phyloP scores from a whole-genome alignment of 108 stramenopile genomes.

The Fragilaria crotonensis region DNA sequence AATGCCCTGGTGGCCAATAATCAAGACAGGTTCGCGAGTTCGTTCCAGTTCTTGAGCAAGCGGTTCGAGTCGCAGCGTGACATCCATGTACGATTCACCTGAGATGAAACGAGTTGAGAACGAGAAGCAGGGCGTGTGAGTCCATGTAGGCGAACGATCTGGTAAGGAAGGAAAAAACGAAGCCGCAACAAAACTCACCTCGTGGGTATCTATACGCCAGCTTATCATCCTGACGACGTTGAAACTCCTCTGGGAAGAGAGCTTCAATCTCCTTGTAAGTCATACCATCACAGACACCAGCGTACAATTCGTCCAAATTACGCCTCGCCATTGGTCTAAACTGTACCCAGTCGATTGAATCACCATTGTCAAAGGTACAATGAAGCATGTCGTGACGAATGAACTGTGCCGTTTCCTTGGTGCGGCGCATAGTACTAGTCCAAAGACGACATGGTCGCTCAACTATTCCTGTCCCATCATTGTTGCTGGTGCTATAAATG shows the following conservation, averaged over 20 bases:
- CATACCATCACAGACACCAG: slow-evolving; percentile 92
- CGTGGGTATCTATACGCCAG: slow-evolving; percentile 86
- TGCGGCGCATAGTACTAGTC: slow-evolving; percentile 94
- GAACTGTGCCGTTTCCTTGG: slow-evolving; percentile 92
- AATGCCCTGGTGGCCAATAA: slow-evolving; percentile 96
- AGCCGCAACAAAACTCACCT: slow-evolving; percentile 25
- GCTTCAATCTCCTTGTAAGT: slow-evolving; percentile 95
- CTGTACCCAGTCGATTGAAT: slow-evolving; percentile 78
- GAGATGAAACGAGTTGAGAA: background rate
- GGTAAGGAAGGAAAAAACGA: background rate
- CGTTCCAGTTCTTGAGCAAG: slow-evolving; percentile 98
- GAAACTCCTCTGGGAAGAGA: slow-evolving; percentile 92
- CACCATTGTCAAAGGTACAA: slow-evolving; percentile 72
- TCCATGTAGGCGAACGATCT: too few relatives aligned
- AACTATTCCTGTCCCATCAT: slow-evolving; percentile 27
- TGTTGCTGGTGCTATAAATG: background rate
- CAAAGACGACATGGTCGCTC: slow-evolving; percentile 84
- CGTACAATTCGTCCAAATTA: slow-evolving; percentile 93
- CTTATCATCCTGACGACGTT: slow-evolving; percentile 87
- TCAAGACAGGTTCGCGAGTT: slow-evolving; percentile 92
- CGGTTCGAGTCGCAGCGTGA: slow-evolving; percentile 94
- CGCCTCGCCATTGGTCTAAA: slow-evolving; percentile 69
- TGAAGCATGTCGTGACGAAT: slow-evolving; percentile 61
- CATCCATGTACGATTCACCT: slow-evolving; percentile 99
- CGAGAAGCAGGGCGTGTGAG: too few relatives aligned